Evolutionary conservation across 2,329 filamentous ascomycete species (phyloP).

Genomic region (Cladosporium sp.): DNA sequence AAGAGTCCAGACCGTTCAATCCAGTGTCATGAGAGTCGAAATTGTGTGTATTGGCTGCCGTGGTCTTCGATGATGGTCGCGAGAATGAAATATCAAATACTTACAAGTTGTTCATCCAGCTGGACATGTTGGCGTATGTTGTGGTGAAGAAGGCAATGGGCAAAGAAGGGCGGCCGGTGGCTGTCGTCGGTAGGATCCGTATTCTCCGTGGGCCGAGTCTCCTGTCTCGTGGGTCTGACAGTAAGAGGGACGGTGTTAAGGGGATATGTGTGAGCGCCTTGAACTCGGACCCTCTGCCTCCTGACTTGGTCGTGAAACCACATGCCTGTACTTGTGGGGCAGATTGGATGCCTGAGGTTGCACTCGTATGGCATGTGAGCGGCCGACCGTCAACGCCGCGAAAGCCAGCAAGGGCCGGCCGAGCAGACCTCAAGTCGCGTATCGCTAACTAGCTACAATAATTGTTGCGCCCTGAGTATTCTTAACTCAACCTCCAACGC

Average conservation of each 20-base stretch:
- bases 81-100: slow-evolving; percentile 16
- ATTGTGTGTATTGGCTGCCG: too few relatives aligned
- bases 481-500: neutral
- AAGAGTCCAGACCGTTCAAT: too few relatives aligned
- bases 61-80: neutral
- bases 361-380: neutral
- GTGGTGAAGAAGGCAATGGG: neutral
- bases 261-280: too few relatives aligned
- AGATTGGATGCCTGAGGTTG: neutral
- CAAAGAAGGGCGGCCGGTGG: neutral
- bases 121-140: slow-evolving; percentile 26
- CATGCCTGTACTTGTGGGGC: too few relatives aligned
- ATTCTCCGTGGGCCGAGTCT: neutral
- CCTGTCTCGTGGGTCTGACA: neutral
- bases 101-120: slow-evolving; percentile 37
- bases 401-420: neutral
- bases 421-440: too few relatives aligned
- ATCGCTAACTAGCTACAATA: neutral
- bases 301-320: too few relatives aligned
- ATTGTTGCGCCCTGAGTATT: neutral
- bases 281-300: neutral
- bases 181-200: neutral
- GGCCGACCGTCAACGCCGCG: neutral
- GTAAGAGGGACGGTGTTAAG: too few relatives aligned
- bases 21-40: too few relatives aligned